Evolutionary conservation across 345 rosid genomes (phyloP).

Genomic region (Melaleuca quinquenervia): DNA sequence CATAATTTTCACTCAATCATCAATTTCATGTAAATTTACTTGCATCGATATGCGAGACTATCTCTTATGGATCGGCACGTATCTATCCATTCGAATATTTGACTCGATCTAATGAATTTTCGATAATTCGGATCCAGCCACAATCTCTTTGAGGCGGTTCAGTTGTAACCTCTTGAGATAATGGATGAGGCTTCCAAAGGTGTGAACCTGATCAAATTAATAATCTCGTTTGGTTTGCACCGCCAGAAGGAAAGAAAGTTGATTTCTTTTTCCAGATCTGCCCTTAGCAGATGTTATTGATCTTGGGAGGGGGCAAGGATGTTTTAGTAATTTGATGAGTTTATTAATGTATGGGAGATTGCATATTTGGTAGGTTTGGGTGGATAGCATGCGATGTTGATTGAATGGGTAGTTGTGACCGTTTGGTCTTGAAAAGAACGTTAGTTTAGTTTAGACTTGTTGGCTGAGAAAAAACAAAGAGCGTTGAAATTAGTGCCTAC

Average conservation of each 20-base stretch:
- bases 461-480: not conserved
- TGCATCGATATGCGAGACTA: too few relatives aligned
- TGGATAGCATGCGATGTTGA: not conserved
- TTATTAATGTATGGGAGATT: not conserved
- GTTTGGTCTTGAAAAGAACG: not conserved
- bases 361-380: not conserved
- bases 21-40: too few relatives aligned
- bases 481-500: not conserved
- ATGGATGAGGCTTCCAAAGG: too few relatives aligned
- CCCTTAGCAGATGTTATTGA: not conserved
- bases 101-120: accelerated
- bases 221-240: not conserved
- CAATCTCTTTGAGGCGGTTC: not conserved
- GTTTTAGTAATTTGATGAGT: not conserved
- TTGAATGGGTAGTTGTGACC: not conserved
- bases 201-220: not conserved
- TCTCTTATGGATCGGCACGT: not conserved
- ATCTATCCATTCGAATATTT: not conserved
- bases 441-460: not conserved
- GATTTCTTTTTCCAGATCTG: not conserved
- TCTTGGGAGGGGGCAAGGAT: not conserved
- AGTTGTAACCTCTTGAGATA: not conserved
- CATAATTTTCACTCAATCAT: too few relatives aligned
- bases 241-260: not conserved
- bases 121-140: not conserved